phyloP scores from a whole-genome alignment of 73 alveolate species.

The Stentor roeselii region DNA sequence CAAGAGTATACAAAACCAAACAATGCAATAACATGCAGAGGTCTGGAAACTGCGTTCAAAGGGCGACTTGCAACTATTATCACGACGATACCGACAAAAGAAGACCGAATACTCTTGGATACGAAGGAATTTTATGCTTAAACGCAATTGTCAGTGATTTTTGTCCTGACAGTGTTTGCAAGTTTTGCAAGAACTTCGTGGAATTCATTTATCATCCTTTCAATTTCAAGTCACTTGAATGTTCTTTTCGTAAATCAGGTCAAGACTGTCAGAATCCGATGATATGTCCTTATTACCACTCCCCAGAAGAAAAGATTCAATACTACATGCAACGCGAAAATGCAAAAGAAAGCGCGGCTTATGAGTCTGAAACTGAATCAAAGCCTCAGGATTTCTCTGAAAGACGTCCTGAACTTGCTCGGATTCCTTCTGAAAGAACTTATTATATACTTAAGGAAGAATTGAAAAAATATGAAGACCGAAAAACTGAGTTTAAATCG shows the following conservation, averaged over 20 bases:
- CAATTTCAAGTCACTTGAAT: constrained; percentile 26
- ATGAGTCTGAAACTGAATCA: constrained; percentile 26
- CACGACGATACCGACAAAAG: constrained; percentile 43
- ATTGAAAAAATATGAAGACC: constrained; percentile 36
- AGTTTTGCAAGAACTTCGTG: constrained; percentile 35
- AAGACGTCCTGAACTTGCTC: neutral
- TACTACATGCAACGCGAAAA: constrained; percentile 7
- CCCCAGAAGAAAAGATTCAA: constrained; percentile 18
- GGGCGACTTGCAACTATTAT: neutral
- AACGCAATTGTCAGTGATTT: neutral
- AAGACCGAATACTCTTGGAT: constrained; percentile 25
- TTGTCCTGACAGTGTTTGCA: constrained; percentile 26
- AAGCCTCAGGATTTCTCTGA: constrained; percentile 22
- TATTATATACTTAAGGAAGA: constrained; percentile 33
- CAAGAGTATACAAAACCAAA: constrained; percentile 17
- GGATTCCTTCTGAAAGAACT: neutral
- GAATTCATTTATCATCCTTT: constrained; percentile 44
- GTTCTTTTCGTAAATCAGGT: constrained; percentile 11
- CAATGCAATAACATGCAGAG: constrained; percentile 13
- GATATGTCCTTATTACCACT: constrained; percentile 26
- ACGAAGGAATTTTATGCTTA: neutral
- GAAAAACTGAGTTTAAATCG: constrained; percentile 31
- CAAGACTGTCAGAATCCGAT: neutral
- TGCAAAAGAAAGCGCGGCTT: constrained; percentile 16
- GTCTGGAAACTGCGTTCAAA: neutral